Base-by-base conservation (phyloP, 140 eudicot species). In the Bidens hawaiensis region DNA sequence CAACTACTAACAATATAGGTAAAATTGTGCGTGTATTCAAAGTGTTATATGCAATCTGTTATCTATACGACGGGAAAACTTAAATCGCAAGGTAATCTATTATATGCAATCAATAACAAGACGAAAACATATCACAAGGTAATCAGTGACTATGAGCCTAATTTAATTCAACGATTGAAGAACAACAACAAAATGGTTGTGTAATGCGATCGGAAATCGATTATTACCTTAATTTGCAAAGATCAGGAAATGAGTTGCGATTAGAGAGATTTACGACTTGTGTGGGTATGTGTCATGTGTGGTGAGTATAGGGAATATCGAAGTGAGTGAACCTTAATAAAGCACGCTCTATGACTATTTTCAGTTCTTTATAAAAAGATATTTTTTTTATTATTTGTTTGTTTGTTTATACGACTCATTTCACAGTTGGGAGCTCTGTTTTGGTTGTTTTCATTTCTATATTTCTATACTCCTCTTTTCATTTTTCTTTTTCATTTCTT, bases 271-370 rank as follows among this genome's bases (percentile, higher is more conserved):
- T n/a, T n/a, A n/a, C n/a, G n/a, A n/a, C n/a, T n/a, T n/a, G n/a
- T n/a, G n/a, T n/a, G n/a, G n/a, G n/a, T n/a, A n/a, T n/a, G n/a
- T n/a, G n/a, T n/a, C n/a, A n/a, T n/a, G n/a, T n/a, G n/a, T n/a
- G n/a, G n/a, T n/a, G n/a, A n/a, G n/a, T n/a, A n/a, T n/a, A 42
- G 47, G 38, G 52, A 33, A 67, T 55, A 56, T 73, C 67, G 19
- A 33, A 73, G 68, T 73, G 78, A 65, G 78, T 73, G 78, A 73
- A 56, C 67, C 67, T 65, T 45, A 73, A 64, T 73, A 11, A 13
- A 43, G 67, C 42, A 46, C 22, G 60, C 50, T 46, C 61, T 64
- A 40, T 21, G 22, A 70, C 59, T n/a, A n/a, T n/a, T n/a, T n/a
- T n/a, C n/a, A n/a, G n/a, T n/a, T n/a, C n/a, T n/a, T n/a, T n/a